Evolutionary conservation across 106 monocot species (phyloP).

Genomic region (Acanthochlamys bracteata): DNA sequence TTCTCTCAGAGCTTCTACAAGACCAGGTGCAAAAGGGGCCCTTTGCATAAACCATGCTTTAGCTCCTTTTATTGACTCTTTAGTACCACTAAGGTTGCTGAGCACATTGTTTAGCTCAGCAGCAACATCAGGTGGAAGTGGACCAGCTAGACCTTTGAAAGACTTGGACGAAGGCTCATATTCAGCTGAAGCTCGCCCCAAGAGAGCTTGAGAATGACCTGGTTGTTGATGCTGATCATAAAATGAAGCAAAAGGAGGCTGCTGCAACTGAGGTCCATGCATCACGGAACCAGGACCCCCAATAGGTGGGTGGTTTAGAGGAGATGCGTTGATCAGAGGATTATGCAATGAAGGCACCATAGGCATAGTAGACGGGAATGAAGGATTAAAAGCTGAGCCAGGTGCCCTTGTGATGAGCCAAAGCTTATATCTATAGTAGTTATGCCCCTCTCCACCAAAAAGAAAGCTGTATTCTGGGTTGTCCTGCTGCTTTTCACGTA

Average conservation of each 20-base stretch:
- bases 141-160: constrained; percentile 72
- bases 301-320: constrained; percentile 19
- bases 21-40: constrained; percentile 82
- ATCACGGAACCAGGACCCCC: constrained; percentile 33
- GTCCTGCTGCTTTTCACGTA: constrained; percentile 89
- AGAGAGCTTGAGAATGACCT: constrained; percentile 29
- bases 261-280: constrained; percentile 38
- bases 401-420: constrained; percentile 38
- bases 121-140: constrained; percentile 83
- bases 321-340: constrained; percentile 28
- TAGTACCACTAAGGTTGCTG: constrained; percentile 64
- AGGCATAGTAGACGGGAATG: constrained; percentile 24
- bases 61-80: constrained; percentile 96
- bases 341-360: constrained; percentile 27
- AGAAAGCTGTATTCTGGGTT: constrained; percentile 88
- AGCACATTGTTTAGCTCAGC: constrained; percentile 65
- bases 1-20: constrained; percentile 84
- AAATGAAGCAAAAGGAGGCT: constrained; percentile 37
- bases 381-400: constrained; percentile 32
- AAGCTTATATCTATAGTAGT: constrained; percentile 78
- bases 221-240: constrained; percentile 56
- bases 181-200: constrained; percentile 32
- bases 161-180: constrained; percentile 39
- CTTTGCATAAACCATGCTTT: constrained; percentile 97
- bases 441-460: constrained; percentile 86